Percentiles rank a stretch among this genome's conserved stretches.
These are phyloP conservation scores for Pichia nanzhaoensis DNA, from an alignment of 805 yeast genomes.

Conservation along the genomic window DNA sequence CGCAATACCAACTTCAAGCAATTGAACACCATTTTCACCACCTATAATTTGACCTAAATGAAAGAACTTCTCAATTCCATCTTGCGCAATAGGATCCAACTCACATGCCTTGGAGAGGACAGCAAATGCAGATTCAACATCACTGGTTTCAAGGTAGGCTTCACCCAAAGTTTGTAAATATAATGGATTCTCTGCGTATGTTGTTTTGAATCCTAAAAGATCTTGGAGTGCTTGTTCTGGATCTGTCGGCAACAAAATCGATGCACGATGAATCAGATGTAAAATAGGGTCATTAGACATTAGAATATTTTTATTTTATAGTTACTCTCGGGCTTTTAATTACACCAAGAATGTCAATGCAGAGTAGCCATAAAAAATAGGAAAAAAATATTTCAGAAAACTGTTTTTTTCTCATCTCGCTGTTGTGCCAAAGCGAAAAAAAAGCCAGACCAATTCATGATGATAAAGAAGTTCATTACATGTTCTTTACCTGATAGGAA, in stretches of 20 bases:
- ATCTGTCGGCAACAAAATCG: slow-evolving; percentile 36
- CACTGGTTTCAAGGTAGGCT: slow-evolving; percentile 69
- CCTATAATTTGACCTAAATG: slow-evolving; percentile 90
- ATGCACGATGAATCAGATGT: slow-evolving; percentile 31
- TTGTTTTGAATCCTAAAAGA: slow-evolving; percentile 33
- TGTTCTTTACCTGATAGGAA: neutral
- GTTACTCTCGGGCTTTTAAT: no score
- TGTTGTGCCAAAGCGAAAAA: neutral
- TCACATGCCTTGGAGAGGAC: slow-evolving; percentile 54
- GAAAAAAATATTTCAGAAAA: neutral
- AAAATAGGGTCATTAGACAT: slow-evolving; percentile 10
- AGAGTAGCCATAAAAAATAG: no score
- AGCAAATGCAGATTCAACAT: slow-evolving; percentile 71
- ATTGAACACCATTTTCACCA: slow-evolving; percentile 62
- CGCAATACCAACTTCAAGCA: slow-evolving; percentile 57
- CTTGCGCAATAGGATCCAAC: slow-evolving; percentile 57
- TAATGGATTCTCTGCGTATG: slow-evolving; percentile 37
- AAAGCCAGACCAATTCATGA: slow-evolving; percentile 7
- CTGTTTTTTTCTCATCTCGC: slow-evolving; percentile 4
- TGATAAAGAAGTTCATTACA: neutral
- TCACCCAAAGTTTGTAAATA: slow-evolving; percentile 63
- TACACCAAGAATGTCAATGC: no score
- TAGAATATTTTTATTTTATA: neutral
- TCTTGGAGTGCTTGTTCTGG: slow-evolving; percentile 48
- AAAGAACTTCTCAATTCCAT: slow-evolving; percentile 76